These are phyloP conservation scores for Plasmodium gaboni DNA, from an alignment of 169 alveolate species.

Conservation along the genomic window DNA sequence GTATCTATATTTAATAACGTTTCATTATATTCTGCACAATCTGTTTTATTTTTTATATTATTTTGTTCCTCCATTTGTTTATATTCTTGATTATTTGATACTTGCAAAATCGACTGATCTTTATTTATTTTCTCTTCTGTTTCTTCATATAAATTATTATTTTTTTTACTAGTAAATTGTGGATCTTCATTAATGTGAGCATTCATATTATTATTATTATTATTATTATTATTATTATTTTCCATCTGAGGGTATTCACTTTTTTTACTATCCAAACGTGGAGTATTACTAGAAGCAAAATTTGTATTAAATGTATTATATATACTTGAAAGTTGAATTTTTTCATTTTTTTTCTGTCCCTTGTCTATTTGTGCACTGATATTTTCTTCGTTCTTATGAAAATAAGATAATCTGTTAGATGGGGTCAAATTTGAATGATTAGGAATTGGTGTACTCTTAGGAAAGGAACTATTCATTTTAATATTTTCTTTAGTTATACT, in stretches of 20 bases:
- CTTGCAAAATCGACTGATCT: too few relatives aligned
- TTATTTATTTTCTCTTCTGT: too few relatives aligned
- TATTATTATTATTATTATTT: not conserved
- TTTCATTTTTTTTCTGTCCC: not conserved
- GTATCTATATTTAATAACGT: too few relatives aligned
- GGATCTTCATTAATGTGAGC: not conserved
- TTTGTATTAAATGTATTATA: slow-evolving; percentile 7
- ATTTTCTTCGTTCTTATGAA: not conserved
- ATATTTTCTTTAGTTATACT: slow-evolving; percentile 22
- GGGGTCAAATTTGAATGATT: not conserved
- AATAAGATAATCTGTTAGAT: not conserved
- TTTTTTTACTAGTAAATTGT: not conserved
- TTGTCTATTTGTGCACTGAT: not conserved
- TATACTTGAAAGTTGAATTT: not conserved
- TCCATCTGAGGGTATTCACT: not conserved
- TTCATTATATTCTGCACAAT: too few relatives aligned
- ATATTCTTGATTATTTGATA: too few relatives aligned
- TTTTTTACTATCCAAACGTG: not conserved
- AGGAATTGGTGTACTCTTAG: not conserved
- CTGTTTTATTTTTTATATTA: too few relatives aligned
- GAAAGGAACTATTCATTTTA: not conserved
- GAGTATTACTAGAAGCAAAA: not conserved
- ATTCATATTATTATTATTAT: not conserved
- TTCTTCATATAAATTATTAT: not conserved
- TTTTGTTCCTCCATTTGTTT: too few relatives aligned